Evolutionary conservation across 176 grass and related monocot genomes (phyloP).

Genomic region (Oryza glumipatula): DNA sequence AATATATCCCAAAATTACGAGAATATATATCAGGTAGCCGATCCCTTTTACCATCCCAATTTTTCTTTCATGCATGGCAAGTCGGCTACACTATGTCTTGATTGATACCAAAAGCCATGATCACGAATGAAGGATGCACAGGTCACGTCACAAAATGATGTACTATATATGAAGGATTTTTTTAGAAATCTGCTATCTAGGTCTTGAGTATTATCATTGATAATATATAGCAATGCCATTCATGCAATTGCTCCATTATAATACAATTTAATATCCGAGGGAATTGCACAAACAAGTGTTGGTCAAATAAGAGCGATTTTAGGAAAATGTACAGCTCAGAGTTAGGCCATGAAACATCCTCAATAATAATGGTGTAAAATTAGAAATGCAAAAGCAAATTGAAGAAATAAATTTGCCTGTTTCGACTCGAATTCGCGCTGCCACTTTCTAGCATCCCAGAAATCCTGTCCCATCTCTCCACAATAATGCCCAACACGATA

Average conservation of each 20-base stretch:
- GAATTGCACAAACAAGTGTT: background rate
- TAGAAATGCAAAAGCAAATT: background rate
- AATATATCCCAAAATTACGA: background rate
- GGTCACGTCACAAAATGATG: background rate
- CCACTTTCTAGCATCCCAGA: slow-evolving; percentile 97
- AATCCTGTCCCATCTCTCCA: slow-evolving; percentile 98
- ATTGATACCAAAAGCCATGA: background rate
- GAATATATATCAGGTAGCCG: background rate
- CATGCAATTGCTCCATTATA: background rate
- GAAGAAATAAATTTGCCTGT: slow-evolving; percentile 56
- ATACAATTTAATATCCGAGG: background rate
- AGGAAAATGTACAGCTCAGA: background rate
- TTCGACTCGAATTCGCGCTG: slow-evolving; percentile 97
- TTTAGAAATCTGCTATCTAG: background rate
- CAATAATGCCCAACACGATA: slow-evolving; percentile 94
- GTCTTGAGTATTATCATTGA: slow-evolving; percentile 1
- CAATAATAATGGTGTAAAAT: background rate
- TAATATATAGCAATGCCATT: background rate
- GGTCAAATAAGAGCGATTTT: background rate
- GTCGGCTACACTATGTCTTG: background rate
- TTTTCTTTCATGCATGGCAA: background rate
- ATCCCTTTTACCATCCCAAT: background rate
- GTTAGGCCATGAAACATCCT: background rate
- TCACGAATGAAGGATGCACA: background rate
- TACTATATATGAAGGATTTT: background rate